Percentiles rank a stretch among this genome's conserved stretches.
Evolutionary conservation across 805 yeast genomes (phyloP).

Genomic region (Brettanomyces naardenensis): DNA sequence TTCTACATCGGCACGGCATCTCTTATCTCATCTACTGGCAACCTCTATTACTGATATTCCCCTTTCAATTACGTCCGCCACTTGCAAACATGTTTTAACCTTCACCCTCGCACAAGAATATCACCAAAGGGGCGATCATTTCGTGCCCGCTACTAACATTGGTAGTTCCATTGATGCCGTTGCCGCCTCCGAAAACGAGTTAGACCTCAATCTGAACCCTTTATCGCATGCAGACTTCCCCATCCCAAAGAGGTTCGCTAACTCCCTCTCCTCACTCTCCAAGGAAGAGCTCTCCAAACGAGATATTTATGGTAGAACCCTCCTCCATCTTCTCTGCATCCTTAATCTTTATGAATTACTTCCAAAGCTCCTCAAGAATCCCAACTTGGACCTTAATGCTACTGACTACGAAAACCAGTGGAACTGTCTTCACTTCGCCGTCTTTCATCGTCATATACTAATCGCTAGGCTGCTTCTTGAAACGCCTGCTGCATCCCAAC

Average conservation of each 20-base stretch:
- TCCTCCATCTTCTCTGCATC: conserved; percentile 49
- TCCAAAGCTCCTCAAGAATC: conserved; percentile 36
- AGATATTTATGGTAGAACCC: conserved; percentile 61
- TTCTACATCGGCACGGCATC: no score
- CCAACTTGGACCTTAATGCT: conserved; percentile 35
- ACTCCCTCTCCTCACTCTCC: conserved; percentile 21
- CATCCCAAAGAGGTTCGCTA: conserved; percentile 11
- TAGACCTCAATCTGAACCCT: no score
- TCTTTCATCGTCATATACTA: conserved; percentile 47
- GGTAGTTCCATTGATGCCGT: no score
- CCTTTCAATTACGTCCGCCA: neutral
- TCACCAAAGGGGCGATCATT: no score
- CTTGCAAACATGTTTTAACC: conserved; percentile 8
- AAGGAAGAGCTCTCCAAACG: conserved; percentile 35
- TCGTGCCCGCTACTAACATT: no score
- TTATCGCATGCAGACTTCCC: neutral
- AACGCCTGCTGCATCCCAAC: conserved; percentile 15
- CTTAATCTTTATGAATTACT: conserved; percentile 42
- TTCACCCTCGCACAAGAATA: conserved; percentile 9
- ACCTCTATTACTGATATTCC: neutral
- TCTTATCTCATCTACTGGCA: no score
- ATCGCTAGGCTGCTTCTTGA: conserved; percentile 40
- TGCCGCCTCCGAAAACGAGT: no score
- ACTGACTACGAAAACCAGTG: conserved; percentile 74
- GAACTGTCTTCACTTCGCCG: conserved; percentile 69